Evolutionary conservation across 768 basidiomycete species (phyloP), one percentile per base, ranked within the genome.

Genomic region (Thelephora aurantiotincta): DNA sequence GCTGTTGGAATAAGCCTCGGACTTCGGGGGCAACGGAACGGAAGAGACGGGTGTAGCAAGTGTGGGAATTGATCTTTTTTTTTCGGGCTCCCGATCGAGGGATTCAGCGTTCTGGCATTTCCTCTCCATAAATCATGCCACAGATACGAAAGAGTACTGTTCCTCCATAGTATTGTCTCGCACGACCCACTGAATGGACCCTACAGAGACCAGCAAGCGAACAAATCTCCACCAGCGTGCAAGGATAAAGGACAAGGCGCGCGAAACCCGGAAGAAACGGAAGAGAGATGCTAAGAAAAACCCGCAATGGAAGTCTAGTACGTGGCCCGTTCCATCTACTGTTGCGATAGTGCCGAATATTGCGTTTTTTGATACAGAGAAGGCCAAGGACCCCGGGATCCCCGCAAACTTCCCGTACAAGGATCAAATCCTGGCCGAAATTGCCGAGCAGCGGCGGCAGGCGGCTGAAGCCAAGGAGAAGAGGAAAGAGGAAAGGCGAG

Each of bases 341-440:
- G 46, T 47, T 33, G 2, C 23, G n/a, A 19, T 33, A 35, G 5
- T 33, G 6, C 46, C 36, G 42, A 50, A 44, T 57, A 44, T 45
- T 36, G 38, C 20, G 22, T 20, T n/a, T 44, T 38, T 46, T 23
- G 36, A 2, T 52, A 12, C 48, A 86, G 85, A 85, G 63, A 77
- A 80, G 51, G 73, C 77, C 57, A 92, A 89, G 62, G 92, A 97
- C 62, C 89, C 86, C 26, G 92, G 92, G 41, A 91, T 96, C 54
- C 92, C 92, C 6, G 93, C 85, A 64, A 80, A 78, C 50, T 91
- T 91, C 66, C 91, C 89, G 3, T 92, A 82, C 72, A 97, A 94
- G 65, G 92, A 93, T 57, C 81, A 90, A 63, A 83, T 97, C 52
- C 68, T 97, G 23, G 92, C 90, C 4, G 92, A 97, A 57, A 74